Base-by-base conservation (phyloP, 352 stramenopile genomes). In the Globisporangium nagaii region DNA sequence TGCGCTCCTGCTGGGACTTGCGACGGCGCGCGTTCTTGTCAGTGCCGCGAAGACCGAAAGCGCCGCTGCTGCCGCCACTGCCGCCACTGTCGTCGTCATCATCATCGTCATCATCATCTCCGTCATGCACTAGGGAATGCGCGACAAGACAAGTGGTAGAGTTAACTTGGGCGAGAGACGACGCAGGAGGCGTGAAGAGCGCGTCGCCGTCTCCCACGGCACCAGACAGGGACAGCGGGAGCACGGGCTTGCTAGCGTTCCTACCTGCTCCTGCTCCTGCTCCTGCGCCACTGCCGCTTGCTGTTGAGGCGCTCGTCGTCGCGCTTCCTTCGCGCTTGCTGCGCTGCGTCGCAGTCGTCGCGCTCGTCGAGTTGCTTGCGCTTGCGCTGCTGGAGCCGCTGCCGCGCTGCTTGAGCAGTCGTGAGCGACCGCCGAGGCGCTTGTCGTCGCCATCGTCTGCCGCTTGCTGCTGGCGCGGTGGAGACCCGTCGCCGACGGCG, bases 141-240 rank as follows among this genome's bases (percentile, higher is more conserved):
- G 56, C 50, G 31, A 87, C 74, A 75, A 86, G 73, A 75, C 55
- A 73, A 28, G 73, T 82, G 43, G 66, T 84, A 56, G 74, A 82
- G 66, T 88, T 84, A 56, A 86, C 66, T 49, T 47, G 37, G 28
- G 58, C 49, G 9, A 63, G 37, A 28, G 36, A 56, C 27, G 36
- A 54, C 28, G 58, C 45, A 57, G 45, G 51, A 35, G 59, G 35
- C 42, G 36, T 25, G 43, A 54, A 57, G 44, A 60, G 47, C 52
- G 50, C 1, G 13, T 49, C 60, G 54, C 58, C 49, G 53, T 59
- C 46, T 60, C 52, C 56, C 30, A 48, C 43, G 20, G 37, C 43
- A 19, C 20, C 12, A 27, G 42, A 34, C 43, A 35, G 25, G 27
- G 43, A 50, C 36, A 50, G 43, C 27, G 20, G 37, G 7, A 48